Percentiles rank a stretch among this genome's conserved stretches.
Evolutionary conservation across 495 filamentous ascomycete genomes (phyloP).

Genomic region (Talaromyces adpressus): DNA sequence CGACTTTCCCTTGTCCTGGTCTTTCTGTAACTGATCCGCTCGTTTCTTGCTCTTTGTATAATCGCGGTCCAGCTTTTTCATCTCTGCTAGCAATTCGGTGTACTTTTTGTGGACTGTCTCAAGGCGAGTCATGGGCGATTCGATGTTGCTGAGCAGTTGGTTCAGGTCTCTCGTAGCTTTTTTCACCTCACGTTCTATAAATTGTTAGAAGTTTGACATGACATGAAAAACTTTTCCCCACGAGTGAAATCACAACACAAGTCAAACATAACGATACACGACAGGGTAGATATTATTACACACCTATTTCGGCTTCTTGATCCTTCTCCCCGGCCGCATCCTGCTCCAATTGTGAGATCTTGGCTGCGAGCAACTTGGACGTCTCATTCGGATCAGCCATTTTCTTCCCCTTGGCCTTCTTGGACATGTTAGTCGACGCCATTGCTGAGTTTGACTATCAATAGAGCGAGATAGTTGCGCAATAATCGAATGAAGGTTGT

Average conservation of each 20-base stretch:
- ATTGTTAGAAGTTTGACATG: slow-evolving; percentile 2
- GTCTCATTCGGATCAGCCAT: slow-evolving; percentile 74
- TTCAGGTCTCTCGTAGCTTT: slow-evolving; percentile 88
- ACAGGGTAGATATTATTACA: slow-evolving; percentile 31
- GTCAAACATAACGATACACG: slow-evolving; percentile 2
- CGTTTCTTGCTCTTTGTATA: slow-evolving; percentile 93
- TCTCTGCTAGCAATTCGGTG: slow-evolving; percentile 81
- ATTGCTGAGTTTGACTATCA: slow-evolving; percentile 15
- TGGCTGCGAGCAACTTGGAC: slow-evolving; percentile 81
- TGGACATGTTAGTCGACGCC: slow-evolving; percentile 38
- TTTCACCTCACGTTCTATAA: slow-evolving; percentile 73
- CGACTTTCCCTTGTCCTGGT: slow-evolving; percentile 80
- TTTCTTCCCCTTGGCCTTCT: slow-evolving; percentile 72
- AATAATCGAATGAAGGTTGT: slow-evolving; percentile 10
- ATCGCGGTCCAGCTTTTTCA: slow-evolving; percentile 91
- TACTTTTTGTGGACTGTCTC: slow-evolving; percentile 87
- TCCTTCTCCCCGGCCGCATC: slow-evolving; percentile 92
- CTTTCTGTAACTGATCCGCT: slow-evolving; percentile 90
- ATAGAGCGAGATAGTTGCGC: background rate
- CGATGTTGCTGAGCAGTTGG: slow-evolving; percentile 72
- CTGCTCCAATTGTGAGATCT: slow-evolving; percentile 91
- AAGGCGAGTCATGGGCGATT: slow-evolving; percentile 63
- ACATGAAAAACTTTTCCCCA: slow-evolving; percentile 5
- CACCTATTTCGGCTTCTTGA: slow-evolving; percentile 93
- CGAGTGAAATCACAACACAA: background rate